A percentile compares a stretch with the other conserved stretches of the same genome.
Evolutionary conservation across 1,284 basidiomycete genomes (phyloP).

Genomic region (Heimioporus punctisporus): DNA sequence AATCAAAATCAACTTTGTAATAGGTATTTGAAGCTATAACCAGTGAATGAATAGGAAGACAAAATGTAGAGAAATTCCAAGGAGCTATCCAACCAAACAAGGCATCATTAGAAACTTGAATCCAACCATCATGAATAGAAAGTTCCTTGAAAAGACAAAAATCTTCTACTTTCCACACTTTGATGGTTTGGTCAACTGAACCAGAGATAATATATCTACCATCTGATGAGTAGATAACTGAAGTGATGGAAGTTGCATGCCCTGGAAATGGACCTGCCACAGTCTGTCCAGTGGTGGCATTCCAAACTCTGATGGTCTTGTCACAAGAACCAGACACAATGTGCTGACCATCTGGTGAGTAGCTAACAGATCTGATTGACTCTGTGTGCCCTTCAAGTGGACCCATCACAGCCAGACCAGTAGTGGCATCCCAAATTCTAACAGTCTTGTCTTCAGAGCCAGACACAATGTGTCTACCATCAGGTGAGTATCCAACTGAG

Average conservation of each 20-base stretch:
- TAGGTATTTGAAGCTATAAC: no score
- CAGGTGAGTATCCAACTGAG: background rate
- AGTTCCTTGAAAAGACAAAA: no score
- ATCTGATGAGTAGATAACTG: background rate
- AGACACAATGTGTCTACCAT: background rate
- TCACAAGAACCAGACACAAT: background rate
- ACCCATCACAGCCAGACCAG: background rate
- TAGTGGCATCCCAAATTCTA: background rate
- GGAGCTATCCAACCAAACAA: no score
- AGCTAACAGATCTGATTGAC: background rate
- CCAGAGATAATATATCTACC: background rate
- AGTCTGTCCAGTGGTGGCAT: background rate
- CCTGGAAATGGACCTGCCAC: background rate
- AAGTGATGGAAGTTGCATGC: background rate
- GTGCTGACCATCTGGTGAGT: background rate
- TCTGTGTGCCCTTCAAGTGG: background rate
- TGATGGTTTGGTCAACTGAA: background rate
- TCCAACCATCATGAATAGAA: no score
- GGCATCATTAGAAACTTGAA: no score
- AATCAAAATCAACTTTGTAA: no score
- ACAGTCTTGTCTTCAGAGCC: background rate
- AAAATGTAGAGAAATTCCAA: no score
- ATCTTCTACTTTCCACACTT: background rate
- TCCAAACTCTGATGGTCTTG: background rate
- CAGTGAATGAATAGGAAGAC: no score